Conservation (phyloP, 2,329 filamentous ascomycete genomes). For the Sclerotinia glacialis region DNA sequence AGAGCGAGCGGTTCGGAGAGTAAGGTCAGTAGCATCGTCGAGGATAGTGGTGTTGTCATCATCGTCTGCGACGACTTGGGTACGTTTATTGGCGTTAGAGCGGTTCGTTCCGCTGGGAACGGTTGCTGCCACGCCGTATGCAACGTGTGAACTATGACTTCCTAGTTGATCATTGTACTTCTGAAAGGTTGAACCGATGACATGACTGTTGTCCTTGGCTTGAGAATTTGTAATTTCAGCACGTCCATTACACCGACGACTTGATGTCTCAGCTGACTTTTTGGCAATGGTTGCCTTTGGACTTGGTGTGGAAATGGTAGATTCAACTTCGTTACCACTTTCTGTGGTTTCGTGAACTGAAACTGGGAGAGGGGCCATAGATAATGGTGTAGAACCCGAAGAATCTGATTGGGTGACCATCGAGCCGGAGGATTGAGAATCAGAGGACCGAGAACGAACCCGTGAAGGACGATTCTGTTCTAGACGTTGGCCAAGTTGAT, state of each 20-base stretch:
- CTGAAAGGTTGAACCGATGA: not conserved
- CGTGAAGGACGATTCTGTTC: not conserved
- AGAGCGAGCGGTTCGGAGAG: conserved; percentile 7
- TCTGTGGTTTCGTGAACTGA: conserved; percentile 6
- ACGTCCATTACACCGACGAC: not conserved
- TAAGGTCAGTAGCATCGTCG: conserved; percentile 12
- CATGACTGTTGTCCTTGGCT: not conserved
- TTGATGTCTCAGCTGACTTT: not conserved
- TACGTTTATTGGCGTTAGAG: not conserved
- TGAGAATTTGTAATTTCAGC: not conserved
- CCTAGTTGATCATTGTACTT: not conserved
- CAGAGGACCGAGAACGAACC: not conserved
- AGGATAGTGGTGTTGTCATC: not conserved
- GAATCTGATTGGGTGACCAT: conserved; percentile 4
- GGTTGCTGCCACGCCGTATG: not conserved
- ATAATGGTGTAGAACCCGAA: not conserved
- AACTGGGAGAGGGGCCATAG: not conserved
- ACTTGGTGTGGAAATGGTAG: not conserved
- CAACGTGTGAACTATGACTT: not conserved
- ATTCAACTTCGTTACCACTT: conserved; percentile 14
- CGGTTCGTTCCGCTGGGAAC: not conserved
- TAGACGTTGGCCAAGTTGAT: not conserved
- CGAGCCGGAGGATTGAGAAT: conserved; percentile 1
- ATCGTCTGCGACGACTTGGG: not conserved
- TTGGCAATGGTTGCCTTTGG: not conserved